Evolutionary conservation across 345 rosid species (phyloP).

Genomic region (Arabidopsis suecica): DNA sequence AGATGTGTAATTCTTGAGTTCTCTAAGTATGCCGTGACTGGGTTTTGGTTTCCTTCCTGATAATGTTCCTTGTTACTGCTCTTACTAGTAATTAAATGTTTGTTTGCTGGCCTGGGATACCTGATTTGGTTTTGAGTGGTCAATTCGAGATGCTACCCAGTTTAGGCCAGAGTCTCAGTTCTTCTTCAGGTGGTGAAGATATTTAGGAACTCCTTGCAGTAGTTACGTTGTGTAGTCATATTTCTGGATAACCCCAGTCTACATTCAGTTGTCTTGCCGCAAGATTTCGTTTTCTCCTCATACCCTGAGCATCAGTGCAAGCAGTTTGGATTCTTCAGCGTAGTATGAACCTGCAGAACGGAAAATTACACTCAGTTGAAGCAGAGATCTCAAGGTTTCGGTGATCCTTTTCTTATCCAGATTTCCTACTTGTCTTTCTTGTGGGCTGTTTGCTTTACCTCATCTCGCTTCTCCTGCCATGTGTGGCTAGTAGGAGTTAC

Average conservation of each 20-base stretch:
- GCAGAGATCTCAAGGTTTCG: slow-evolving; percentile 19
- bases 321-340: slow-evolving; percentile 23
- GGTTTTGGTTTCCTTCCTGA: slow-evolving; percentile 31
- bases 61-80: slow-evolving; percentile 19
- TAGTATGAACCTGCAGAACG: slow-evolving; percentile 27
- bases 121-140: slow-evolving; percentile 9
- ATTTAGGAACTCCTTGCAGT: slow-evolving; percentile 20
- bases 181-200: slow-evolving; percentile 23
- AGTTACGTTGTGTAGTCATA: slow-evolving; percentile 8
- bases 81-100: slow-evolving; percentile 20
- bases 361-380: slow-evolving; percentile 25
- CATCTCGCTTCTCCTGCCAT: slow-evolving; percentile 4
- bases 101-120: slow-evolving; percentile 29
- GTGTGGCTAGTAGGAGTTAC: slow-evolving; percentile 16
- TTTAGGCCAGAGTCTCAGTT: slow-evolving; percentile 24
- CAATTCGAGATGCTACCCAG: slow-evolving; percentile 21
- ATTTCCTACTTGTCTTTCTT: slow-evolving; percentile 31
- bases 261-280: slow-evolving; percentile 16
- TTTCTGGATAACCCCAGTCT: slow-evolving; percentile 15
- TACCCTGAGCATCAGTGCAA: slow-evolving; percentile 8
- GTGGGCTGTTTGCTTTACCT: slow-evolving; percentile 23
- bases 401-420: background rate
- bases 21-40: slow-evolving; percentile 23
- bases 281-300: slow-evolving; percentile 32
- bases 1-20: slow-evolving; percentile 21